Conservation (phyloP, 805 yeast genomes). For the Zygoascus flipseniorum region DNA sequence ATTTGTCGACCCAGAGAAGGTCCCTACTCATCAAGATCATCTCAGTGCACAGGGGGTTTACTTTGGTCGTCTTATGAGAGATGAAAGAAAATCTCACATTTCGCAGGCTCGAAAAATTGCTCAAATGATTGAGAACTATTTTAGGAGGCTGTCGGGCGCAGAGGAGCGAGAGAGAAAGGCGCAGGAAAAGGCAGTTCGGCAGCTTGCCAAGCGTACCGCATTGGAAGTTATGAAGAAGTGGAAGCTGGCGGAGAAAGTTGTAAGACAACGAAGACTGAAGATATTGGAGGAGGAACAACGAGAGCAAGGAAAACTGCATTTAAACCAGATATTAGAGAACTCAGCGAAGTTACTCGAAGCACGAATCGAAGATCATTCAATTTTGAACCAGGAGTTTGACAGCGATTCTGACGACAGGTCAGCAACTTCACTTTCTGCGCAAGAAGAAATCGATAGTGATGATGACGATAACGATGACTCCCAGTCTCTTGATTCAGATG, state of each 20-base stretch:
- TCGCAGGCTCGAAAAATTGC: conserved; percentile 68
- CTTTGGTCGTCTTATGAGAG: conserved; percentile 62
- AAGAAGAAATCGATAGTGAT: conserved; percentile 29
- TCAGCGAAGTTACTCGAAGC: conserved; percentile 87
- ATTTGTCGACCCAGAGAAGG: conserved; percentile 42
- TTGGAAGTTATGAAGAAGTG: conserved; percentile 85
- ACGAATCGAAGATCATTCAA: conserved; percentile 40
- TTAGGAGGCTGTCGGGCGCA: conserved; percentile 78
- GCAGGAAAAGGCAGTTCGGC: conserved; percentile 58
- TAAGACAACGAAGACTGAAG: conserved; percentile 64
- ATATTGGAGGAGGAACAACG: conserved; percentile 60
- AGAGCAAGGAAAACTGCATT: conserved; percentile 75
- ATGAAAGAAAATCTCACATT: conserved; percentile 52
- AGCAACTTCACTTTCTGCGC: background rate
- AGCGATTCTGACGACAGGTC: conserved; percentile 13
- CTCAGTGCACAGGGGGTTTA: conserved; percentile 66
- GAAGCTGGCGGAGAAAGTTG: conserved; percentile 74
- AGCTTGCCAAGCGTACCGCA: conserved; percentile 71
- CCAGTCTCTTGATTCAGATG: conserved; percentile 16
- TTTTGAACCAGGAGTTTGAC: conserved; percentile 8
- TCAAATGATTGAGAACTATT: conserved; percentile 76
- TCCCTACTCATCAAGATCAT: conserved; percentile 59
- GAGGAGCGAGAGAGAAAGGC: conserved; percentile 74
- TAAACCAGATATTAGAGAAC: conserved; percentile 81
- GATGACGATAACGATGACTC: conserved; percentile 19